These are phyloP conservation scores for Alternaria sp. DNA, from an alignment of 2,329 filamentous ascomycete genomes.

Conservation along the genomic window DNA sequence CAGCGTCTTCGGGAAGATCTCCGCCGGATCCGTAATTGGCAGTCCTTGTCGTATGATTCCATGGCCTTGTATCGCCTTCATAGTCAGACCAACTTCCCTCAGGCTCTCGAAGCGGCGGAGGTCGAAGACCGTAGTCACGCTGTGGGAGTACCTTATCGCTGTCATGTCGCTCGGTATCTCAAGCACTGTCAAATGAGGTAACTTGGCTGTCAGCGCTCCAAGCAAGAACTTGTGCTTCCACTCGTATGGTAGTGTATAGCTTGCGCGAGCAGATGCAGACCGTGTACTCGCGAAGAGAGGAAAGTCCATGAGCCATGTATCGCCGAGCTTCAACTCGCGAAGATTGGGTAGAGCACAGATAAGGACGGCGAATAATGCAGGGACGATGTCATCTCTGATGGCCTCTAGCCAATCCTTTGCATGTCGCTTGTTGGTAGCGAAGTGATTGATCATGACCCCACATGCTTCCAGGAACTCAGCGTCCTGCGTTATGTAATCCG, in stretches of 20 bases:
- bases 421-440: not conserved
- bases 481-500: not conserved
- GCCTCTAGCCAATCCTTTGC: slow-evolving; percentile 1
- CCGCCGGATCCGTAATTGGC: not conserved
- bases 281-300: slow-evolving; percentile 12
- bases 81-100: slow-evolving; percentile 18
- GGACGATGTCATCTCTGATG: slow-evolving; percentile 11
- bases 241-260: not conserved
- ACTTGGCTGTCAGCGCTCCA: not conserved
- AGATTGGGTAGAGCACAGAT: slow-evolving; percentile 17
- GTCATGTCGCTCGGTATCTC: slow-evolving; percentile 18
- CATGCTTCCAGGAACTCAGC: slow-evolving; percentile 1
- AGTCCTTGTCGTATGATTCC: not conserved
- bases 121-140: slow-evolving; percentile 1
- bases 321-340: slow-evolving; percentile 13
- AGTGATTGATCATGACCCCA: not conserved
- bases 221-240: slow-evolving; percentile 9
- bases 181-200: slow-evolving; percentile 5
- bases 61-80: slow-evolving; percentile 13
- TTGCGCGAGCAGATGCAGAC: not conserved
- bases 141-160: not conserved
- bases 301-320: slow-evolving; percentile 24
- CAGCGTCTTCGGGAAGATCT: slow-evolving; percentile 18
- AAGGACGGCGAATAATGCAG: slow-evolving; percentile 14
- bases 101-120: slow-evolving; percentile 14